phyloP scores from a whole-genome alignment of 106 monocot genomes.

The Dendrobium officinale region DNA sequence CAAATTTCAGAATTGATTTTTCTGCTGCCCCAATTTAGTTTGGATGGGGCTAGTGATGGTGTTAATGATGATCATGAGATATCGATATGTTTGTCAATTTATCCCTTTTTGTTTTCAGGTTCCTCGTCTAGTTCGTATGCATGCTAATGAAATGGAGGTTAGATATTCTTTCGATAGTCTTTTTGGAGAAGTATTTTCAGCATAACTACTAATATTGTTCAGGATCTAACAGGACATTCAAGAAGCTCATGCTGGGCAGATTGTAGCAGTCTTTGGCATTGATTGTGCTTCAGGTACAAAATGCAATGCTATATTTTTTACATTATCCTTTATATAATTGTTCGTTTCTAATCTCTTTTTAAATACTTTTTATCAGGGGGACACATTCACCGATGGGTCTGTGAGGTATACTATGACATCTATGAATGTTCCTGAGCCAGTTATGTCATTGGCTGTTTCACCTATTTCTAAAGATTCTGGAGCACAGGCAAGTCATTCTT shows the following conservation, averaged over 20 bases:
- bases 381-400: conserved; percentile 95
- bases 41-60: neutral
- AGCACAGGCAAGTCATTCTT: conserved; percentile 81
- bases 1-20: neutral
- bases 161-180: conserved; percentile 5
- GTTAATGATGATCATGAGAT: neutral
- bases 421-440: conserved; percentile 99
- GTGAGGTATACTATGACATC: conserved; percentile 99
- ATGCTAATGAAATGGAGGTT: conserved; percentile 98
- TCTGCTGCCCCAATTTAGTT: neutral
- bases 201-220: neutral
- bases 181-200: neutral
- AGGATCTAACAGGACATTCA: conserved; percentile 73
- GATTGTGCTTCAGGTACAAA: conserved; percentile 93
- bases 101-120: conserved; percentile 36
- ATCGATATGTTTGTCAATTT: neutral
- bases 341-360: conserved; percentile 1
- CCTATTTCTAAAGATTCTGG: conserved; percentile 98
- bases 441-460: conserved; percentile 97
- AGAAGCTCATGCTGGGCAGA: conserved; percentile 97
- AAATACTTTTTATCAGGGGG: conserved; percentile 55
- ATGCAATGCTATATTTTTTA: neutral
- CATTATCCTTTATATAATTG: neutral
- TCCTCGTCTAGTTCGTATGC: conserved; percentile 93
- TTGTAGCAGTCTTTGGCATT: conserved; percentile 98